These are phyloP conservation scores for Sporothrix brunneoviolacea DNA, from an alignment of 2,329 filamentous ascomycete species.

Conservation along the genomic window DNA sequence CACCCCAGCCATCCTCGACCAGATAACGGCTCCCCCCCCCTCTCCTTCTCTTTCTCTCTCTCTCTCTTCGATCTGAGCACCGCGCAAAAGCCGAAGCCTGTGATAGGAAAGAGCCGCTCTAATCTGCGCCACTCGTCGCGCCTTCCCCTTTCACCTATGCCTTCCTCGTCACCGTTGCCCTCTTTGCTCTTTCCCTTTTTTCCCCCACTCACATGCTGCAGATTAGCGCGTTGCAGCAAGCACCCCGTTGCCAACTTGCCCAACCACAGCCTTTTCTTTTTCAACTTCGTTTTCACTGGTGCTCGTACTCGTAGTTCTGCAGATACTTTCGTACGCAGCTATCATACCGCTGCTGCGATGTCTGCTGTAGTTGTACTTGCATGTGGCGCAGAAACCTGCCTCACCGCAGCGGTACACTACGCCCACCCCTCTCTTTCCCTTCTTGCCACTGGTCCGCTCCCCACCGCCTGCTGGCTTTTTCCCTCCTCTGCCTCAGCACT, in stretches of 20 bases:
- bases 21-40: background rate
- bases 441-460: slow-evolving; percentile 3
- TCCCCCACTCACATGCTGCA: background rate
- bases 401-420: slow-evolving; percentile 6
- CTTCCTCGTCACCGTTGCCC: too few relatives aligned
- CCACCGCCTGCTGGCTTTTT: background rate
- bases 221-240: background rate
- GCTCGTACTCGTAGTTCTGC: too few relatives aligned
- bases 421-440: background rate
- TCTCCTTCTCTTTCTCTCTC: background rate
- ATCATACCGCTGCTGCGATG: too few relatives aligned
- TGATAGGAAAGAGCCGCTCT: too few relatives aligned
- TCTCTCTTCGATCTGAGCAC: too few relatives aligned
- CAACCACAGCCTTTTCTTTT: background rate
- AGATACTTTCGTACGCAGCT: too few relatives aligned
- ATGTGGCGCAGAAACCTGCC: slow-evolving; percentile 4
- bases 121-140: too few relatives aligned
- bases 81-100: too few relatives aligned
- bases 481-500: background rate
- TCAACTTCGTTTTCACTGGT: background rate
- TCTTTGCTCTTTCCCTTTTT: background rate
- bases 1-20: background rate
- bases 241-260: background rate
- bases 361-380: too few relatives aligned
- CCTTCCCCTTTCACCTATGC: too few relatives aligned